These are phyloP conservation scores for Parasarocladium wereldwijsianum DNA, from an alignment of 2,329 filamentous ascomycete genomes.

Conservation along the genomic window DNA sequence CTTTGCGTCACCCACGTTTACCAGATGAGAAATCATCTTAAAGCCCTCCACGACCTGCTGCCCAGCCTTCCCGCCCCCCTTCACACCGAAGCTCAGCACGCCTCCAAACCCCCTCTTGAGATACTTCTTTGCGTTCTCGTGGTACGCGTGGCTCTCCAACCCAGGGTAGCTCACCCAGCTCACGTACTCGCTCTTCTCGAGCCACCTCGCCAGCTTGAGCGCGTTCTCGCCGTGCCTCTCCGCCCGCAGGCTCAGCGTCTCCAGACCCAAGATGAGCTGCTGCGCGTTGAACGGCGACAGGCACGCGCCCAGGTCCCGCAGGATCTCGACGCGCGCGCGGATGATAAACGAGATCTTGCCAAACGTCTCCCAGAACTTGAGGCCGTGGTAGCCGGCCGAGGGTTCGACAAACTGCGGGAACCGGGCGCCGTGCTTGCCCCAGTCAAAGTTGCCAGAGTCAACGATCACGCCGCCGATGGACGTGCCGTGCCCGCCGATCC, in stretches of 20 bases:
- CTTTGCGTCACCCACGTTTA: slow-evolving; percentile 93
- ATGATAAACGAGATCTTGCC: slow-evolving; percentile 71
- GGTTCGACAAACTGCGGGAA: slow-evolving; percentile 92
- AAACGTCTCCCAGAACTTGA: slow-evolving; percentile 91
- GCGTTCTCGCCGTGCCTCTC: slow-evolving; percentile 83
- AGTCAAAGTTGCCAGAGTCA: slow-evolving; percentile 86
- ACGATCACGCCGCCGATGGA: slow-evolving; percentile 79
- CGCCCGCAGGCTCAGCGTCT: slow-evolving; percentile 75
- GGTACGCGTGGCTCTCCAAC: slow-evolving; percentile 64
- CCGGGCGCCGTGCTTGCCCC: slow-evolving; percentile 67
- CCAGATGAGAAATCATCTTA: slow-evolving; percentile 88
- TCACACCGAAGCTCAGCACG: slow-evolving; percentile 85
- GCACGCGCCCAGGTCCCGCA: slow-evolving; percentile 70
- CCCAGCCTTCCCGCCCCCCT: slow-evolving; percentile 72
- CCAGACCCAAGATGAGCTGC: slow-evolving; percentile 75
- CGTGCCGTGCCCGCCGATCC: slow-evolving; percentile 92
- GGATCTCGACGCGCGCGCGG: slow-evolving; percentile 74
- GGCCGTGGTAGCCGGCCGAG: slow-evolving; percentile 76
- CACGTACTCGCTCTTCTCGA: slow-evolving; percentile 72
- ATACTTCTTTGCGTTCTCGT: slow-evolving; percentile 75
- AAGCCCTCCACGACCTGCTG: slow-evolving; percentile 85
- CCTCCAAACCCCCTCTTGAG: slow-evolving; percentile 74
- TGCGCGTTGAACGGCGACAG: slow-evolving; percentile 88
- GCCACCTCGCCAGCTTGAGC: slow-evolving; percentile 62
- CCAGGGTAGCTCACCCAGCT: slow-evolving; percentile 92